A percentile compares a stretch with the other conserved stretches of the same genome.
These are phyloP conservation scores for Zymoseptoria ardabiliae DNA, from an alignment of 2,329 filamentous ascomycete genomes.

Conservation along the genomic window DNA sequence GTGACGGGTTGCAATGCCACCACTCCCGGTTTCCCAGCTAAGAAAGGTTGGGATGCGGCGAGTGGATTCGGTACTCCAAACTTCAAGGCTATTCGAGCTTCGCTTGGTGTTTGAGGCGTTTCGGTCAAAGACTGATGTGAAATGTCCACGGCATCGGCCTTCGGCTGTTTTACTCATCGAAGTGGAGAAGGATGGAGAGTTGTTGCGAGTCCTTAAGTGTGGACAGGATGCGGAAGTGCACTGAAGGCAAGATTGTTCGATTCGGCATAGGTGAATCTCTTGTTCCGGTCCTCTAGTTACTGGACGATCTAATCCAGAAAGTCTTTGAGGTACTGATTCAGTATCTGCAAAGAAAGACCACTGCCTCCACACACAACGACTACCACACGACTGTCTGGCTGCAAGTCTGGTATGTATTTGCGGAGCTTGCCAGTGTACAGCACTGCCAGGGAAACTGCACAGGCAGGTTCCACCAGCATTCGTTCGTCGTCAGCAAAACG, in stretches of 20 bases:
- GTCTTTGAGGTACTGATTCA: slow-evolving; percentile 41
- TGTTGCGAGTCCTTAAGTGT: background rate
- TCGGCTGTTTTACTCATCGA: background rate
- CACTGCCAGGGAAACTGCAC: slow-evolving; percentile 52
- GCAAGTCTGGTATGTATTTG: slow-evolving; percentile 55
- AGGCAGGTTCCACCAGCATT: slow-evolving; percentile 74
- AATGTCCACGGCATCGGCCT: background rate
- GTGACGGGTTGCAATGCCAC: slow-evolving; percentile 20
- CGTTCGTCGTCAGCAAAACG: slow-evolving; percentile 75
- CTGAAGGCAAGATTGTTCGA: background rate
- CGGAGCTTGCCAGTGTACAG: slow-evolving; percentile 52
- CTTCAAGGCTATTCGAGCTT: slow-evolving; percentile 4
- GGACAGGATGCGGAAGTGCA: too few relatives aligned
- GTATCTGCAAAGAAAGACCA: slow-evolving; percentile 44
- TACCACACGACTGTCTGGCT: slow-evolving; percentile 59
- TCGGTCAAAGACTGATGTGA: background rate
- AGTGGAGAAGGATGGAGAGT: background rate
- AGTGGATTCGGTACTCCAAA: slow-evolving; percentile 18
- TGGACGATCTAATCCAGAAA: slow-evolving; percentile 19
- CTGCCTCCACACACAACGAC: slow-evolving; percentile 69
- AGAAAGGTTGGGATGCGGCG: slow-evolving; percentile 28
- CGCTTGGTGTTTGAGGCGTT: background rate
- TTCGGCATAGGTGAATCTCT: background rate
- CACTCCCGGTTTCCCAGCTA: slow-evolving; percentile 24
- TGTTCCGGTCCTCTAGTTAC: background rate